Percentiles rank a stretch among this genome's conserved stretches.
phyloP scores from a whole-genome alignment of 768 basidiomycete genomes.

The Rhodotorula sphaerocarpa region DNA sequence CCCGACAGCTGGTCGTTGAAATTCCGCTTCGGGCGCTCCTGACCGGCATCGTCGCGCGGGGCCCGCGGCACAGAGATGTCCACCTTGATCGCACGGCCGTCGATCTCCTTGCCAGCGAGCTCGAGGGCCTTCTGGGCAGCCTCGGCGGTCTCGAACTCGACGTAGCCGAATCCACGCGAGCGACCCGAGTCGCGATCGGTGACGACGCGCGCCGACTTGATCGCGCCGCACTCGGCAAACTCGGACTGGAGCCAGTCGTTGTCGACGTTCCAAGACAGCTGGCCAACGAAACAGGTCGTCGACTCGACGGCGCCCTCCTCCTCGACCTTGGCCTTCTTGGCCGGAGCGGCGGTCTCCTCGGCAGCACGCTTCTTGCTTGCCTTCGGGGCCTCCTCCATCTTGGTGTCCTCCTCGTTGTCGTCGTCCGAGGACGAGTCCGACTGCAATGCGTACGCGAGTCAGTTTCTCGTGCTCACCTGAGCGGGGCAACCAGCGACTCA shows the following conservation, averaged over 20 bases:
- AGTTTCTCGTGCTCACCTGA: not conserved
- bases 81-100: slow-evolving; percentile 78
- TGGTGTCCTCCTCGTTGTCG: slow-evolving; percentile 15
- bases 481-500: not conserved
- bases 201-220: slow-evolving; percentile 79
- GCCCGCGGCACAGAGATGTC: slow-evolving; percentile 61
- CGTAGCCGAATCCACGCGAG: slow-evolving; percentile 44
- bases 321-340: slow-evolving; percentile 76
- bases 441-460: slow-evolving; percentile 1
- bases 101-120: slow-evolving; percentile 79
- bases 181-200: slow-evolving; percentile 47
- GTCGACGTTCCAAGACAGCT: slow-evolving; percentile 92
- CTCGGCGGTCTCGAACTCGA: slow-evolving; percentile 46
- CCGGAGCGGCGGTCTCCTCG: slow-evolving; percentile 46
- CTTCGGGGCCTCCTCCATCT: slow-evolving; percentile 21
- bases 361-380: slow-evolving; percentile 35
- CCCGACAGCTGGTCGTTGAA: slow-evolving; percentile 62
- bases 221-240: slow-evolving; percentile 79
- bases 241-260: slow-evolving; percentile 88
- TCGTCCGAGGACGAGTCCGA: slow-evolving; percentile 24
- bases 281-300: slow-evolving; percentile 80
- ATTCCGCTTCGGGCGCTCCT: slow-evolving; percentile 56
- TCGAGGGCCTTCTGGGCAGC: slow-evolving; percentile 60
- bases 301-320: slow-evolving; percentile 44
- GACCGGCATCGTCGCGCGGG: slow-evolving; percentile 43